Conservation (phyloP, 805 yeast species). For the Lipomyces starkeyi region DNA sequence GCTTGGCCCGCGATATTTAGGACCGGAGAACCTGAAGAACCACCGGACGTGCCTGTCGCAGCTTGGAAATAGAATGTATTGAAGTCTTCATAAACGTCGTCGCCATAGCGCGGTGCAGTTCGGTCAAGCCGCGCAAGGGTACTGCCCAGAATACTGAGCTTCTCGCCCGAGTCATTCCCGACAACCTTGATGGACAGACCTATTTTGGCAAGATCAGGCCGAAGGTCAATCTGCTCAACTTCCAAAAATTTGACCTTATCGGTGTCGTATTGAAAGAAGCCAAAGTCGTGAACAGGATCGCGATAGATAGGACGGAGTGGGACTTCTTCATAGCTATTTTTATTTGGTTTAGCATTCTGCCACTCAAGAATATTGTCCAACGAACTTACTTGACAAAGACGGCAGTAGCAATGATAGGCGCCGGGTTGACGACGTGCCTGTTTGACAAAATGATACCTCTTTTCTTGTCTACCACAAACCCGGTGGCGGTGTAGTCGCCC, state of each 20-base stretch:
- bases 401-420: slow-evolving; percentile 37
- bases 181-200: slow-evolving; percentile 36
- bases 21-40: slow-evolving; percentile 38
- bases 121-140: slow-evolving; percentile 37
- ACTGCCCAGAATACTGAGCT: slow-evolving; percentile 36
- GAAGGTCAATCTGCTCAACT: slow-evolving; percentile 35
- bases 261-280: slow-evolving; percentile 36
- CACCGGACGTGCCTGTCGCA: slow-evolving; percentile 39
- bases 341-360: not conserved
- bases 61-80: slow-evolving; percentile 37
- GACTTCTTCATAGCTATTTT: slow-evolving; percentile 34
- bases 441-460: slow-evolving; percentile 36
- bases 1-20: slow-evolving; percentile 37
- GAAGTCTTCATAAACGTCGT: slow-evolving; percentile 35
- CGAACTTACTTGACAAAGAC: slow-evolving; percentile 35
- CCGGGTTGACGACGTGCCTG: slow-evolving; percentile 36
- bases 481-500: slow-evolving; percentile 38
- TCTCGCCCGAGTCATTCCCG: slow-evolving; percentile 38
- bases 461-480: slow-evolving; percentile 36
- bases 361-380: not conserved
- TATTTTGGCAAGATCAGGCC: slow-evolving; percentile 34
- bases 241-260: slow-evolving; percentile 32
- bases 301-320: slow-evolving; percentile 36
- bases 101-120: slow-evolving; percentile 36
- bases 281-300: slow-evolving; percentile 38